phyloP scores from a whole-genome alignment of 805 yeast genomes.

The Candida ponderosae region DNA sequence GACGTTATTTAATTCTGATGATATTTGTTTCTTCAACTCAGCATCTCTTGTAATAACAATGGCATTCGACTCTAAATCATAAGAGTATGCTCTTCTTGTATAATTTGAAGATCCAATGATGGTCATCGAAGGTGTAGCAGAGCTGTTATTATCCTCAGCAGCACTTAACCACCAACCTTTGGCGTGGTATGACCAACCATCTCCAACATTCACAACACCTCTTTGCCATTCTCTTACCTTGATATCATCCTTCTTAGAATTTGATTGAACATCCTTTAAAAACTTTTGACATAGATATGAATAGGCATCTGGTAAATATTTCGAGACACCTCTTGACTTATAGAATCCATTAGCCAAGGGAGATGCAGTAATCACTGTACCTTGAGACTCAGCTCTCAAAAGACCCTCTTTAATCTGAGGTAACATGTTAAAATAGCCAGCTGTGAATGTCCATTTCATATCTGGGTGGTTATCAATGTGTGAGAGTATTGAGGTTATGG shows the following conservation, averaged over 20 bases:
- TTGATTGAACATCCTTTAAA: constrained; percentile 38
- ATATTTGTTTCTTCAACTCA: constrained; percentile 48
- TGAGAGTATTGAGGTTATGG: constrained; percentile 54
- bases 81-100: constrained; percentile 79
- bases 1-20: constrained; percentile 55
- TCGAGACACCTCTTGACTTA: constrained; percentile 73
- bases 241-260: constrained; percentile 38
- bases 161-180: constrained; percentile 84
- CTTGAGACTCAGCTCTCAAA: constrained; percentile 48
- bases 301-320: constrained; percentile 81
- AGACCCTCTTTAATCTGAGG: constrained; percentile 60
- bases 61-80: constrained; percentile 86
- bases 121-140: constrained; percentile 67
- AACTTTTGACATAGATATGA: constrained; percentile 66
- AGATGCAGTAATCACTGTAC: constrained; percentile 81
- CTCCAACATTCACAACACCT: constrained; percentile 72
- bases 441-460: constrained; percentile 80
- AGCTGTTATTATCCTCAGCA: constrained; percentile 40
- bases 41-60: constrained; percentile 65
- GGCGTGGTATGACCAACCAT: constrained; percentile 98
- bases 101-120: constrained; percentile 91
- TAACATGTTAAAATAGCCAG: constrained; percentile 92
- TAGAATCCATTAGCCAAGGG: constrained; percentile 93
- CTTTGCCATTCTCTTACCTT: constrained; percentile 75
- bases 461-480: constrained; percentile 42